phyloP scores from a whole-genome alignment of 805 yeast species.

The Scheffersomyces lignosus region DNA sequence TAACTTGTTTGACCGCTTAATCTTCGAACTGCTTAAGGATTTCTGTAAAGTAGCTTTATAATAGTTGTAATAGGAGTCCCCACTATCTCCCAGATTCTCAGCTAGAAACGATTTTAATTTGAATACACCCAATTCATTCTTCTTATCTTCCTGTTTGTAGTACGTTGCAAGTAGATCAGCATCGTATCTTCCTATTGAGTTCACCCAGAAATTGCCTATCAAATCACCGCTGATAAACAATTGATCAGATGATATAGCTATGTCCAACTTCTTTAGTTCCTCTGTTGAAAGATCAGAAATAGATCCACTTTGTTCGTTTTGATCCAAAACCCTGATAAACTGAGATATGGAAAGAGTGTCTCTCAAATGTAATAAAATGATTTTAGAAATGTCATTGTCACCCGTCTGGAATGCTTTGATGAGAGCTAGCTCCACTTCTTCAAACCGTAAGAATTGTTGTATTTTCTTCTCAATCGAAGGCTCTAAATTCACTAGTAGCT shows the following conservation, averaged over 20 bases:
- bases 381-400: constrained; percentile 58
- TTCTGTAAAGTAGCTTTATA: constrained; percentile 24
- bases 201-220: constrained; percentile 38
- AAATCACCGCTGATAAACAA: constrained; percentile 38
- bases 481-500: constrained; percentile 67
- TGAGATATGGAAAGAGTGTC: constrained; percentile 60
- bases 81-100: constrained; percentile 10
- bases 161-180: constrained; percentile 24
- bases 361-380: constrained; percentile 55
- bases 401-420: constrained; percentile 62
- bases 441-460: constrained; percentile 60
- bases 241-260: constrained; percentile 14
- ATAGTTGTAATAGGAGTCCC: constrained; percentile 19
- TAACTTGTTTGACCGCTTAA: constrained; percentile 17
- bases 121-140: constrained; percentile 16
- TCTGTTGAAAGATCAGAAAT: constrained; percentile 31
- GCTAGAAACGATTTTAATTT: constrained; percentile 16
- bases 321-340: constrained; percentile 65
- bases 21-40: constrained; percentile 18
- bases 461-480: constrained; percentile 62
- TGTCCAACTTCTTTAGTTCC: constrained; percentile 15
- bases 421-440: constrained; percentile 69
- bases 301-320: constrained; percentile 32
- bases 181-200: constrained; percentile 27
- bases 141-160: constrained; percentile 31